Base-by-base conservation (phyloP, 2,329 filamentous ascomycete species). In the Ascochyta koolunga region DNA sequence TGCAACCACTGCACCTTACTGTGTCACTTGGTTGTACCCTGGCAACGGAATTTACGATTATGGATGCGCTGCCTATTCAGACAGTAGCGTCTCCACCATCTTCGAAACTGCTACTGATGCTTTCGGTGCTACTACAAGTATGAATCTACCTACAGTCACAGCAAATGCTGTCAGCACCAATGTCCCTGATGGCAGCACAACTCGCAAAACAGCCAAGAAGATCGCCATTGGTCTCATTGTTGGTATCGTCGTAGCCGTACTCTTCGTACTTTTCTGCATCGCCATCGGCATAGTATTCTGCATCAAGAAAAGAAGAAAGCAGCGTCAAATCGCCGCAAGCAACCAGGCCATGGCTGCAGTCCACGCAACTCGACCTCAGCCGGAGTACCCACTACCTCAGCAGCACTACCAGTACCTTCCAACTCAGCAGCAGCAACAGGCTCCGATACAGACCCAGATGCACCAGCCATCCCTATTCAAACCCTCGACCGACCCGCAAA, bases 11-110 rank as follows among this genome's bases (percentile, higher is more conserved):
- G 25, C 51, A 1, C 67, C 64, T 5, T 69, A 64, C 57, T 71
- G 68, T 48, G 58, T 66, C 6, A 67, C 68, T 13, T 70, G 67
- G 67, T 65, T 61, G 5, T 71, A 68, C 50, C 55, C 65, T 3
- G 44, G 32, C 15, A 58, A 65, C 24, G 45, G 57, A 0, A 37
- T 68, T 2, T 39, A 49, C 25, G 66, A 68, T 31, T 70, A 64
- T 31, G 68, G 66, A 9, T 71, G 67, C 38, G 58, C 54, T 2
- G 41, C 35, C 18, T 54, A 56, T 13, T 51, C 49, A 3, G 44
- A 39, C 13, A 55, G 47, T 15, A 54, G 48, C 2, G 40, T 60
- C n/a, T 56, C 61, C 21, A 69, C 64, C 2, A 47, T 70, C 5
- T 42, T 58, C 18, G 51, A 58, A 22, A 50, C 44, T 11, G 60